Evolutionary conservation across 345 rosid species (phyloP).

Genomic region (Combretum micranthum): DNA sequence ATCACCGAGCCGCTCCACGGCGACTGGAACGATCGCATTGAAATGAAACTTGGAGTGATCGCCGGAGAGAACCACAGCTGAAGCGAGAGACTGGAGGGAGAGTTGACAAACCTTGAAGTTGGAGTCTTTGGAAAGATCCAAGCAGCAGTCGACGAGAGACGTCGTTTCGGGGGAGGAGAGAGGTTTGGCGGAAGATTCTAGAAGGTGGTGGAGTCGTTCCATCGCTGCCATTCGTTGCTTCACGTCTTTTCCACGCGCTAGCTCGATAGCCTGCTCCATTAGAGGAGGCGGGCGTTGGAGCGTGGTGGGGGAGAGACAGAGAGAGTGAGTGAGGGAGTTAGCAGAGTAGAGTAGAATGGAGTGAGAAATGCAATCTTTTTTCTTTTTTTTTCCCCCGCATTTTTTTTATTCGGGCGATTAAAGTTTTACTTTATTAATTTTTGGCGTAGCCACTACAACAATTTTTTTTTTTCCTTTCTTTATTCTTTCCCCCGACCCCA

Average conservation of each 20-base stretch:
- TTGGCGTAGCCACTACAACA: too few relatives aligned
- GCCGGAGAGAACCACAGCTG: slow-evolving; percentile 95
- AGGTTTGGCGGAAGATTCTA: slow-evolving; percentile 76
- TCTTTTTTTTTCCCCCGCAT: too few relatives aligned
- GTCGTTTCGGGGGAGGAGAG: slow-evolving; percentile 68
- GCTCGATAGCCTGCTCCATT: slow-evolving; percentile 97
- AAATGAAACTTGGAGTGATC: slow-evolving; percentile 89
- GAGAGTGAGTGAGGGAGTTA: slow-evolving; percentile 15
- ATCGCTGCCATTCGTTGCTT: slow-evolving; percentile 99
- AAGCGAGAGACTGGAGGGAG: slow-evolving; percentile 89
- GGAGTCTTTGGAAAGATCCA: slow-evolving; percentile 95
- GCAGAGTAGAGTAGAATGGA: slow-evolving; percentile 17
- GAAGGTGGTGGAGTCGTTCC: slow-evolving; percentile 82
- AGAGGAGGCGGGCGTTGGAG: slow-evolving; percentile 14
- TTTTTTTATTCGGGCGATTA: too few relatives aligned
- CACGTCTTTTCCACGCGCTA: slow-evolving; percentile 95
- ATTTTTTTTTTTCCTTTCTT: too few relatives aligned
- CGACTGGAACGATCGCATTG: slow-evolving; percentile 89
- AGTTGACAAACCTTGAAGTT: slow-evolving; percentile 92
- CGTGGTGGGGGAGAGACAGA: slow-evolving; percentile 23
- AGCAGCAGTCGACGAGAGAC: slow-evolving; percentile 80
- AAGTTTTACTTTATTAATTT: too few relatives aligned
- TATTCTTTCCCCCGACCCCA: too few relatives aligned
- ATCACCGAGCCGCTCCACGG: slow-evolving; percentile 86
- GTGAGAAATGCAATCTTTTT: slow-evolving; percentile 11